These are phyloP conservation scores for Dianthus caryophyllus DNA, from an alignment of 148 eudicot species.

Conservation along the genomic window DNA sequence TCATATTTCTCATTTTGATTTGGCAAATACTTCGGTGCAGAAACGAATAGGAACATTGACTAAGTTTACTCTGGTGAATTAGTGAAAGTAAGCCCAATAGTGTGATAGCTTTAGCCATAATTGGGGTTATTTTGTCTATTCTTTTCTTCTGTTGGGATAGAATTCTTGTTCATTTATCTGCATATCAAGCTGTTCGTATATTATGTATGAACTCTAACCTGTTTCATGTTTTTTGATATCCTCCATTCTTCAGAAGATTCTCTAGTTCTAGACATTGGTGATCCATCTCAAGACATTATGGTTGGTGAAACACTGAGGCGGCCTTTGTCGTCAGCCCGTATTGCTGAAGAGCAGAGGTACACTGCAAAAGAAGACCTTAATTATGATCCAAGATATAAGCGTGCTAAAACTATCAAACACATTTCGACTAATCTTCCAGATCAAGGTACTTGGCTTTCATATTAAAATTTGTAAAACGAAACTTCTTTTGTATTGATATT, in stretches of 20 bases:
- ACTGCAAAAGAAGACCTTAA: conserved; percentile 36
- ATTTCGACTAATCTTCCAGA: conserved; percentile 30
- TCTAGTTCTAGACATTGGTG: conserved; percentile 52
- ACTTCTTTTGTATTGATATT: conserved; percentile 26
- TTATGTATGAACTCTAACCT: not conserved
- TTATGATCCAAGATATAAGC: conserved; percentile 30
- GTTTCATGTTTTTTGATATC: not conserved
- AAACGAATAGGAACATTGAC: not conserved
- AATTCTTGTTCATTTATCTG: conserved; percentile 1
- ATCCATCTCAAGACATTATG: conserved; percentile 47
- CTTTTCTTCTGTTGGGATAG: not conserved
- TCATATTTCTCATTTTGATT: conserved; percentile 1
- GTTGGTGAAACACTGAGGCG: conserved; percentile 76
- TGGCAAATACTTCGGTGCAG: not conserved
- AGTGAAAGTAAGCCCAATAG: not conserved
- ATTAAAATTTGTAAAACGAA: conserved; percentile 5
- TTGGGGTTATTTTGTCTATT: no score
- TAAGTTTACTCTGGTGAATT: not conserved
- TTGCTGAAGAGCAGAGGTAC: conserved; percentile 39
- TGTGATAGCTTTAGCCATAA: not conserved
- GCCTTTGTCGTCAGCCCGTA: conserved; percentile 31
- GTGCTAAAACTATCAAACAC: conserved; percentile 27
- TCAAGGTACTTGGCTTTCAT: conserved; percentile 40
- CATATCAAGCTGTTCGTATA: not conserved
- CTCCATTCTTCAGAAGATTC: conserved; percentile 46